Conservation (phyloP, 2,329 filamentous ascomycete species). For the Neonectria magnoliae region DNA sequence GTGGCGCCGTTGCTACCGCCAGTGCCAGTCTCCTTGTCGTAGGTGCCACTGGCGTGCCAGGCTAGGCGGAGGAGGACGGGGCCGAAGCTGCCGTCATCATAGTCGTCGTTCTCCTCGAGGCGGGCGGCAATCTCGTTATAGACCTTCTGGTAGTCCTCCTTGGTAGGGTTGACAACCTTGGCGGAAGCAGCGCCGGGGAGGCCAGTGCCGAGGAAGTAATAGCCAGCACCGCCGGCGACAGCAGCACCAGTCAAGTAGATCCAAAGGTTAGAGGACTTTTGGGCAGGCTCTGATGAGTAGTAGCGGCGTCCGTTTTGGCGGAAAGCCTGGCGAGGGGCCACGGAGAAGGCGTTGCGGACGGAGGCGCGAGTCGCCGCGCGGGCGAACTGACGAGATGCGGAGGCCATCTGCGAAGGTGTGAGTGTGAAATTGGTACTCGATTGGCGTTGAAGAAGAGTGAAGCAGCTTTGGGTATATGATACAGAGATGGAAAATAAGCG, state of each 20-base stretch:
- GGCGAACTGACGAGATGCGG: conserved; percentile 63
- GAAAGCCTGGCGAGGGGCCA: conserved; percentile 73
- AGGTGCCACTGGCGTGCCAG: conserved; percentile 95
- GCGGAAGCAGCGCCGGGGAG: conserved; percentile 58
- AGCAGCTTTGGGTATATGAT: neutral
- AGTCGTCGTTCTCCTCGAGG: conserved; percentile 90
- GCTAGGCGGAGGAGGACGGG: conserved; percentile 90
- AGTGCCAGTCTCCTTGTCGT: conserved; percentile 85
- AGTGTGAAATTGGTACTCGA: conserved; percentile 10
- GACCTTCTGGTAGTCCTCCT: conserved; percentile 93
- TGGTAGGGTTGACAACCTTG: conserved; percentile 76
- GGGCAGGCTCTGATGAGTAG: conserved; percentile 77
- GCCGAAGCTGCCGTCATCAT: conserved; percentile 96
- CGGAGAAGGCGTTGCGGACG: conserved; percentile 65
- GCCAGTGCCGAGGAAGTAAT: conserved; percentile 71
- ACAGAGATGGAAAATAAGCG: neutral
- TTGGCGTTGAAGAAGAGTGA: neutral
- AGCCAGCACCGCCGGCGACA: conserved; percentile 71
- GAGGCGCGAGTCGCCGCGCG: conserved; percentile 69
- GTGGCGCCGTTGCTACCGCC: conserved; percentile 96
- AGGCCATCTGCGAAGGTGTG: conserved; percentile 46
- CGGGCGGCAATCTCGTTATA: conserved; percentile 86
- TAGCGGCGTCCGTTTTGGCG: conserved; percentile 79
- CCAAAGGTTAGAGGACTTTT: conserved; percentile 60
- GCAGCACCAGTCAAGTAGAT: conserved; percentile 69